A percentile compares a stretch with the other conserved stretches of the same genome.
Conservation (phyloP, 805 yeast species). For the Clavispora phyllophila region DNA sequence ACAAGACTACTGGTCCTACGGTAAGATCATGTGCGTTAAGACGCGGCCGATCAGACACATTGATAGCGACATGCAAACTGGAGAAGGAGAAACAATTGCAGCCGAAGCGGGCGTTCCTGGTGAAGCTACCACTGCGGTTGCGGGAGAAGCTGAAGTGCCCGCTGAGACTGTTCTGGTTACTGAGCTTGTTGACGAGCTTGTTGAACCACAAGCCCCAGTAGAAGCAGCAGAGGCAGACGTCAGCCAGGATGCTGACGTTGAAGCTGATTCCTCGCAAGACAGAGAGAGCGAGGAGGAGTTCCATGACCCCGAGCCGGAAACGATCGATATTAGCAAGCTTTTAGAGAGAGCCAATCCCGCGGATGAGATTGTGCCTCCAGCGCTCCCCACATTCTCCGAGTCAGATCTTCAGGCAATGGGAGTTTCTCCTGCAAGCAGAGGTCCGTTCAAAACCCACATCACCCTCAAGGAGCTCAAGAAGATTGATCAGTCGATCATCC, state of each 20-base stretch:
- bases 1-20: constrained; percentile 71
- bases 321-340: constrained; percentile 36
- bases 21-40: constrained; percentile 59
- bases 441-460: constrained; percentile 45
- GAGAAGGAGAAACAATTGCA: constrained; percentile 1
- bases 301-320: constrained; percentile 3
- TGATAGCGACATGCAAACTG: background rate
- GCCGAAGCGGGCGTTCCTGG: background rate
- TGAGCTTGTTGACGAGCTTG: no score
- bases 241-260: background rate
- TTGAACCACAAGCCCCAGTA: no score
- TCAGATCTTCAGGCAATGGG: constrained; percentile 26
- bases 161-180: background rate
- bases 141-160: background rate
- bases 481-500: constrained; percentile 44
- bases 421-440: background rate
- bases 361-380: constrained; percentile 23
- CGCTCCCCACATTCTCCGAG: constrained; percentile 23
- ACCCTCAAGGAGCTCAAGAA: constrained; percentile 38
- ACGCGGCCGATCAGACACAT: constrained; percentile 35
- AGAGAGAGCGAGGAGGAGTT: background rate
- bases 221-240: background rate
- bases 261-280: background rate
- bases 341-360: constrained; percentile 23
- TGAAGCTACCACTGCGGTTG: background rate